Percentiles rank a stretch among this genome's conserved stretches.
Evolutionary conservation across 495 filamentous ascomycete genomes (phyloP).

Genomic region (Penicillium atrosanguineum): DNA sequence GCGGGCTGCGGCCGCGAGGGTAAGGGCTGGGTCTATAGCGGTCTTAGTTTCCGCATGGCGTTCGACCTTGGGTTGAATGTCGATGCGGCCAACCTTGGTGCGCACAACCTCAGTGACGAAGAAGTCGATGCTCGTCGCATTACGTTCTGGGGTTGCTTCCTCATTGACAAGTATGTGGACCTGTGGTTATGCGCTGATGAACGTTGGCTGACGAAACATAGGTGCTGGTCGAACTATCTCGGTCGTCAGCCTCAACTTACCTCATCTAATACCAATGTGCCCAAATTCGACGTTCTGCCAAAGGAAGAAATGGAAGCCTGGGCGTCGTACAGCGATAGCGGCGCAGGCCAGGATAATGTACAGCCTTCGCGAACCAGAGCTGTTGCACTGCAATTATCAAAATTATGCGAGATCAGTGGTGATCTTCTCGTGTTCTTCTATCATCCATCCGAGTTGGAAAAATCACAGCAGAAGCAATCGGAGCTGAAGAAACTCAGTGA

Average conservation of each 20-base stretch:
- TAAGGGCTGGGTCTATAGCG: slow-evolving; percentile 96
- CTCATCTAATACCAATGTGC: slow-evolving; percentile 71
- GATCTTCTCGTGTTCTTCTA: slow-evolving; percentile 91
- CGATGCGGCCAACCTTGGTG: slow-evolving; percentile 63
- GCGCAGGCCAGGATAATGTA: slow-evolving; percentile 61
- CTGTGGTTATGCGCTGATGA: too few species aligned
- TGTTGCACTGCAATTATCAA: slow-evolving; percentile 75
- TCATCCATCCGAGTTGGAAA: slow-evolving; percentile 66
- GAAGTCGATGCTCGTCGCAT: slow-evolving; percentile 87
- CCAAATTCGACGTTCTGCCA: slow-evolving; percentile 90
- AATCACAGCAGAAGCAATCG: slow-evolving; percentile 60
- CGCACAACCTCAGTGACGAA: slow-evolving; percentile 66
- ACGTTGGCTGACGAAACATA: slow-evolving; percentile 28
- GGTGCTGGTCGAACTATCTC: slow-evolving; percentile 97
- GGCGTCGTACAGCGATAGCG: slow-evolving; percentile 86
- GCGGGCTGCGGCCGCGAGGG: slow-evolving; percentile 93
- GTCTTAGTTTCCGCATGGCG: slow-evolving; percentile 99
- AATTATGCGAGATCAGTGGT: slow-evolving; percentile 87
- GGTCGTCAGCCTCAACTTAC: slow-evolving; percentile 88
- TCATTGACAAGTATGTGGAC: slow-evolving; percentile 79
- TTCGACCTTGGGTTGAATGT: slow-evolving; percentile 90
- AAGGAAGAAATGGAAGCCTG: slow-evolving; percentile 80
- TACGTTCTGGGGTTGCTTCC: slow-evolving; percentile 98
- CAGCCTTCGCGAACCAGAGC: slow-evolving; percentile 85
- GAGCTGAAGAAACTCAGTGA: slow-evolving; percentile 93